A percentile compares a stretch with the other conserved stretches of the same genome.
These are phyloP conservation scores for Aureobasidium leucospermi DNA, from an alignment of 2,329 filamentous ascomycete genomes.

Conservation along the genomic window DNA sequence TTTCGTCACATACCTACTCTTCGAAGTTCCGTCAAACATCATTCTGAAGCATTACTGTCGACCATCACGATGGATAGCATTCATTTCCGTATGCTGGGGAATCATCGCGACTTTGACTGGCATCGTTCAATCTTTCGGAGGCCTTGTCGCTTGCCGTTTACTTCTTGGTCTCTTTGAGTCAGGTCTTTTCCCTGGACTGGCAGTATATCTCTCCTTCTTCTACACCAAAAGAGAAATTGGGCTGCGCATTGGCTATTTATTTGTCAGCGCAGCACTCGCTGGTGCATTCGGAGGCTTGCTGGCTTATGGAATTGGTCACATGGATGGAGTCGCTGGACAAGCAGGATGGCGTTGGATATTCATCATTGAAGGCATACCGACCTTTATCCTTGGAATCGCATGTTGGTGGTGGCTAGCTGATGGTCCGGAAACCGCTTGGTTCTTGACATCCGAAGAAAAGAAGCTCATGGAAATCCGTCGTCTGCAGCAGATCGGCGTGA, in stretches of 20 bases:
- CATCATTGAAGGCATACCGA: constrained; percentile 47
- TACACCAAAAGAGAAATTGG: constrained; percentile 70
- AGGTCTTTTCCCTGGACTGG: constrained; percentile 62
- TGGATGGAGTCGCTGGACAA: constrained; percentile 60
- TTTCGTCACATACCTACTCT: constrained; percentile 40
- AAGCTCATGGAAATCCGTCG: constrained; percentile 39
- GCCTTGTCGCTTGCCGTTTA: constrained; percentile 59
- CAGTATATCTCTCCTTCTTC: constrained; percentile 63
- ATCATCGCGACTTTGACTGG: constrained; percentile 63
- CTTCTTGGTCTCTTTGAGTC: constrained; percentile 64
- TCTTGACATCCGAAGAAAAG: constrained; percentile 53
- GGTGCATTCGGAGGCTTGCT: constrained; percentile 67
- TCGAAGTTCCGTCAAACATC: constrained; percentile 39
- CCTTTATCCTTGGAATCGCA: constrained; percentile 48
- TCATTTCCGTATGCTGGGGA: constrained; percentile 53
- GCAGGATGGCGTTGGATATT: constrained; percentile 68
- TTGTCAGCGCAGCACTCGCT: constrained; percentile 62
- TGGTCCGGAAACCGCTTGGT: constrained; percentile 57
- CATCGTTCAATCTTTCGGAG: constrained; percentile 56
- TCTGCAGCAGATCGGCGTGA: constrained; percentile 22
- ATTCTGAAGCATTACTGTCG: constrained; percentile 38
- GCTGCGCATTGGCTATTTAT: constrained; percentile 65
- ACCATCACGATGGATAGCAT: constrained; percentile 44
- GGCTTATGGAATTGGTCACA: constrained; percentile 65
- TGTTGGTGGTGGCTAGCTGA: constrained; percentile 56